Evolutionary conservation across 495 filamentous ascomycete species (phyloP).

Genomic region (Tuber calosporum): DNA sequence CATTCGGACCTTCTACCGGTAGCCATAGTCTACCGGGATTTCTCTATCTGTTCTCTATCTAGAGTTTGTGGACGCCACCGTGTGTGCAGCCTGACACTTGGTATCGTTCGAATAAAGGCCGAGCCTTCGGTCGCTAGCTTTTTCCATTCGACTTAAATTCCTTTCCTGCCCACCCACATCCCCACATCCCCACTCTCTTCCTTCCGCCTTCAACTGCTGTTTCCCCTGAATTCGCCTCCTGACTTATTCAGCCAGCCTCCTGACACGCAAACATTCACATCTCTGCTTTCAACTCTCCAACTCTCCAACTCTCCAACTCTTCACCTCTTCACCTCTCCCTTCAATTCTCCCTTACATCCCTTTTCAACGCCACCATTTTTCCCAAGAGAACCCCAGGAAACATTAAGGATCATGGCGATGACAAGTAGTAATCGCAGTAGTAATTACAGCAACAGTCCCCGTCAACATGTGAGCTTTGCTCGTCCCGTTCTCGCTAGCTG

Average conservation of each 20-base stretch:
- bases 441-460: conserved; percentile 37
- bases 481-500: conserved; percentile 66
- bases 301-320: not conserved
- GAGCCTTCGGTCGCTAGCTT: not conserved
- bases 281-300: conserved; percentile 6
- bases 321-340: conserved; percentile 8
- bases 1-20: not conserved
- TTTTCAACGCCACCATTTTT: conserved; percentile 12
- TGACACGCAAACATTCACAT: not conserved
- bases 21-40: not conserved
- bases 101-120: not conserved
- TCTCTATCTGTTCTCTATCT: not conserved
- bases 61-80: not conserved
- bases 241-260: not conserved
- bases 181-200: not conserved
- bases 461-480: conserved; percentile 13
- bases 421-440: conserved; percentile 42
- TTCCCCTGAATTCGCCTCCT: not conserved
- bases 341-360: conserved; percentile 11
- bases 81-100: not conserved
- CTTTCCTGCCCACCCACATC: not conserved
- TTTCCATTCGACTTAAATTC: not conserved
- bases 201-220: not conserved
- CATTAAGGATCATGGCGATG: conserved; percentile 41
- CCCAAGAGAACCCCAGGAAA: conserved; percentile 16